Percentiles rank a stretch among this genome's conserved stretches.
phyloP scores from a whole-genome alignment of 2,329 filamentous ascomycete genomes.

The Apiospora phragmitis region DNA sequence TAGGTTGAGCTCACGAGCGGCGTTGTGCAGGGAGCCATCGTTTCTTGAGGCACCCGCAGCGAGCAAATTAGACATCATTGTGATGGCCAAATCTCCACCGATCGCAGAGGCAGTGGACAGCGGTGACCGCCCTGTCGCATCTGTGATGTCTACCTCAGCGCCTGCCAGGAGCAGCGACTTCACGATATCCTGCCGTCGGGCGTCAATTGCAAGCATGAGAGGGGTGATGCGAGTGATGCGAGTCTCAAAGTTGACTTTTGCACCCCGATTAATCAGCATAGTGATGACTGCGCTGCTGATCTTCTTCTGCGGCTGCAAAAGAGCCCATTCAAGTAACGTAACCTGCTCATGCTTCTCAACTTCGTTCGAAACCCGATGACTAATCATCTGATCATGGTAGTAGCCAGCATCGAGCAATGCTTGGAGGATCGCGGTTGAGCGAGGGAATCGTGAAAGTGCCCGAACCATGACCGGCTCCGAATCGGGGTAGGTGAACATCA shows the following conservation, averaged over 20 bases:
- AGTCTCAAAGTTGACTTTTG: constrained; percentile 59
- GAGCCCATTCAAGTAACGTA: constrained; percentile 60
- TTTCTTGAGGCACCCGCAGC: constrained; percentile 58
- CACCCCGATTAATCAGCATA: constrained; percentile 52
- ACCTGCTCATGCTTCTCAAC: constrained; percentile 54
- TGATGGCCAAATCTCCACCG: constrained; percentile 52
- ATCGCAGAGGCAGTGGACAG: constrained; percentile 60
- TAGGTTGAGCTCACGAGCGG: constrained; percentile 59
- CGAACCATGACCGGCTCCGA: constrained; percentile 51
- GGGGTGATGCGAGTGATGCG: constrained; percentile 54
- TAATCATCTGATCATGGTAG: constrained; percentile 57
- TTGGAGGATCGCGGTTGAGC: constrained; percentile 52
- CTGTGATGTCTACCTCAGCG: constrained; percentile 59
- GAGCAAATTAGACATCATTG: constrained; percentile 56
- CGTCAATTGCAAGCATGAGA: constrained; percentile 59
- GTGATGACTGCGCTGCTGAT: constrained; percentile 60
- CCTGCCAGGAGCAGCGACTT: constrained; percentile 56
- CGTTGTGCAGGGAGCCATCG: constrained; percentile 68
- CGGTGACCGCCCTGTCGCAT: constrained; percentile 58
- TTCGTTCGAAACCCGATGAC: constrained; percentile 43
- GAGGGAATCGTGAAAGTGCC: constrained; percentile 55
- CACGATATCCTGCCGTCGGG: constrained; percentile 57
- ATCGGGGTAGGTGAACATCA: constrained; percentile 44
- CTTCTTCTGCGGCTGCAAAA: constrained; percentile 63
- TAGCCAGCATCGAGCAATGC: constrained; percentile 57